Base-by-base conservation (phyloP, 225 moss, liverwort and hornwort species). In the Pleurozium schreberi region DNA sequence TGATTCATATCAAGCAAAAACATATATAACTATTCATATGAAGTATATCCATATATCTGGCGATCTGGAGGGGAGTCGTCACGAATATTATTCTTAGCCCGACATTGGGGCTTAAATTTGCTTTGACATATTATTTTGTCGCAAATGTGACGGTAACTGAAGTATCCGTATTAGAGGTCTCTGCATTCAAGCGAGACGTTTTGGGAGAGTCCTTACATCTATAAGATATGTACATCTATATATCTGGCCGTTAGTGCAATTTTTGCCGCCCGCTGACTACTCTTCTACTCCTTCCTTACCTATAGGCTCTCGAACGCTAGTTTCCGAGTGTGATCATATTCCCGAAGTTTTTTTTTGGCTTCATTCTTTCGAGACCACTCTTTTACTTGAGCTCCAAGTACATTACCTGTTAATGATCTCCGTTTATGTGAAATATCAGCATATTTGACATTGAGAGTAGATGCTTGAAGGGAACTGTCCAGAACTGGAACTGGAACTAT, bases 101-200 rank as follows among this genome's bases (percentile, higher is more conserved):
- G 40, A 91, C 88, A 85, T 93, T 91, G 89, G 64, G 91, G 91
- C 93, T 86, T 88, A 90, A 84, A 88, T 80, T 88, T 81, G 43
- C 88, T 80, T 83, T 74, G 84, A 88, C 85, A 74, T 89, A 93
- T 71, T 90, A 88, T 71, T 68, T 86, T 75, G 90, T 94, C 92
- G 85, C 93, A 87, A 88, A 91, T 90, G 78, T 92, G 92, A 90
- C 93, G 33, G 61, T 88, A 86, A 65, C 84, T 86, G 81, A 82
- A 69, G 76, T 85, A 87, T 83, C 80, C 88, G 80, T 77, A 74
- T 27, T 42, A 74, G 89, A 90, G 89, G 87, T 93, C 88, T 91
- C 88, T 31, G 75, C 84, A 73, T 89, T 85, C 85, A 82, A 83
- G 89, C 83, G 86, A 90, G 91, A 90, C 88, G 77, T 90, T 88